A percentile compares a stretch with the other conserved stretches of the same genome.
Evolutionary conservation across 2,329 filamentous ascomycete genomes (phyloP).

Genomic region (Ophiostoma angusticollis): DNA sequence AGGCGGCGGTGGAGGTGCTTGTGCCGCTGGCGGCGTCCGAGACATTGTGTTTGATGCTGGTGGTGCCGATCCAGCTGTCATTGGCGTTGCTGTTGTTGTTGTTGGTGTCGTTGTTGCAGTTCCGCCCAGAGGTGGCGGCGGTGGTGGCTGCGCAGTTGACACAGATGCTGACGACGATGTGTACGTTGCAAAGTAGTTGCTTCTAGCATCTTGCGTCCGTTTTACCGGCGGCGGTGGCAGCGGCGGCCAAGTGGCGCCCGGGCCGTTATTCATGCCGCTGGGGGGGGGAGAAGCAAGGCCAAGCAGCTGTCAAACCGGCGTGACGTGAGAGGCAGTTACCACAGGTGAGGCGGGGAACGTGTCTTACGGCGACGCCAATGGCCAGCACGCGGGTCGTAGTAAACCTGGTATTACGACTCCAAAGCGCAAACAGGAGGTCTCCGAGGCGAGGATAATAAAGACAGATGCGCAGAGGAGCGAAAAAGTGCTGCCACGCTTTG

Average conservation of each 20-base stretch:
- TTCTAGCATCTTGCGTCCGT: conserved; percentile 21
- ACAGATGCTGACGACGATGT: conserved; percentile 18
- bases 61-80: not conserved
- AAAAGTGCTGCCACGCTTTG: too few species aligned
- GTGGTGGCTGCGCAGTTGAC: conserved; percentile 6
- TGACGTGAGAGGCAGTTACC: too few species aligned
- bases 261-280: conserved; percentile 9
- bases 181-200: conserved; percentile 43
- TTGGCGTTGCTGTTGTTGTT: not conserved
- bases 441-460: too few species aligned
- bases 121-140: not conserved
- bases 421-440: too few species aligned
- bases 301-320: too few species aligned
- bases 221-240: conserved; percentile 6
- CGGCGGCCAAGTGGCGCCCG: conserved; percentile 5
- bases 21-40: not conserved
- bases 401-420: too few species aligned
- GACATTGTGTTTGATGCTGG: not conserved
- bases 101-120: not conserved
- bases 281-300: not conserved
- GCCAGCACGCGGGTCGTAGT: too few species aligned
- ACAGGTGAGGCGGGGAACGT: too few species aligned
- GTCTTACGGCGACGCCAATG: too few species aligned
- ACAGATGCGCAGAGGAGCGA: too few species aligned
- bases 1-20: conserved; percentile 9